Evolutionary conservation across 2,329 filamentous ascomycete species (phyloP).

Genomic region (Epichloe baconii): DNA sequence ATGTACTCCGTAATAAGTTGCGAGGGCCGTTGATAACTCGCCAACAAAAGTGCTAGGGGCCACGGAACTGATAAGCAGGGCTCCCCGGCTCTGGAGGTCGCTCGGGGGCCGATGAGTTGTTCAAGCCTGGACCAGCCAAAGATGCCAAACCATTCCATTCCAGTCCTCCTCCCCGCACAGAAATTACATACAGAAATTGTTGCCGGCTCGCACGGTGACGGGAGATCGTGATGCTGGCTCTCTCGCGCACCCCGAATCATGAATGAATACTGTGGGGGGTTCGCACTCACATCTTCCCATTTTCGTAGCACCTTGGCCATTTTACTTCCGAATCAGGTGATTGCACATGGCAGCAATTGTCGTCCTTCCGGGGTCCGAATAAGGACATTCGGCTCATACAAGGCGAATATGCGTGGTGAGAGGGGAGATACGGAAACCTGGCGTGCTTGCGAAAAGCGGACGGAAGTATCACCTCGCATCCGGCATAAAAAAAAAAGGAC

Average conservation of each 20-base stretch:
- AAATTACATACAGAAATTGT: not conserved
- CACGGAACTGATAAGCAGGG: slow-evolving; percentile 4
- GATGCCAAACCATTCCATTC: not conserved
- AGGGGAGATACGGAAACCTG: slow-evolving; percentile 1
- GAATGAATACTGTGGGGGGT: too few species aligned
- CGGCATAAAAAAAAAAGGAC: slow-evolving; percentile 12
- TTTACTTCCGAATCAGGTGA: not conserved
- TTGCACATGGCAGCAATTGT: not conserved
- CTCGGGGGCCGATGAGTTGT: slow-evolving; percentile 2
- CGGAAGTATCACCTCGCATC: slow-evolving; percentile 12
- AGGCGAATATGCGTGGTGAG: not conserved
- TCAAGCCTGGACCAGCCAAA: not conserved
- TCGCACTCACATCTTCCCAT: not conserved
- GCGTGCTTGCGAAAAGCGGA: slow-evolving; percentile 8
- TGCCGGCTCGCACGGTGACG: not conserved
- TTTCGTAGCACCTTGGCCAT: not conserved
- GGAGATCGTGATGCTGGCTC: not conserved
- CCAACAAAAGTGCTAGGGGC: slow-evolving; percentile 1
- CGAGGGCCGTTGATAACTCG: not conserved
- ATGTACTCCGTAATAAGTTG: not conserved
- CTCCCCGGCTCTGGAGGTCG: not conserved
- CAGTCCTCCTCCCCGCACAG: not conserved
- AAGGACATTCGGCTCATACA: too few species aligned
- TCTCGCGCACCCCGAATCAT: not conserved
- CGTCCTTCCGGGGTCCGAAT: too few species aligned